Evolutionary conservation across 2,329 filamentous ascomycete genomes (phyloP).

Genomic region (Zalaria obscura): DNA sequence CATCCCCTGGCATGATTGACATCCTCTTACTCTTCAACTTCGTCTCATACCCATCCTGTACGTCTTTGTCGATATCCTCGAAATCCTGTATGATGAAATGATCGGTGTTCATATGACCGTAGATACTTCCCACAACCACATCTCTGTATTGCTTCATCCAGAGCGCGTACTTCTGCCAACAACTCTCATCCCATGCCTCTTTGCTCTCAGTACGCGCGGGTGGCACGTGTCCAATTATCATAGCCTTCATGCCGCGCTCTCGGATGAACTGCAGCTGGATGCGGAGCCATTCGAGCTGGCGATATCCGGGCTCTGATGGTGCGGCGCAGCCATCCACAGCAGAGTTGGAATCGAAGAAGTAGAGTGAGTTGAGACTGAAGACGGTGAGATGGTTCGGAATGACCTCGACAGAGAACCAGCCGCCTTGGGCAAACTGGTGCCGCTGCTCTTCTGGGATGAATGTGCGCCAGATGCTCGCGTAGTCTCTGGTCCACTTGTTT

Average conservation of each 20-base stretch:
- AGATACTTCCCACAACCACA: constrained; percentile 65
- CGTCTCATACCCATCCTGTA: constrained; percentile 23
- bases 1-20: constrained; percentile 18
- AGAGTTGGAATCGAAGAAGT: constrained; percentile 86
- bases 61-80: constrained; percentile 52
- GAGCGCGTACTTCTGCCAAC: constrained; percentile 93
- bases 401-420: constrained; percentile 90
- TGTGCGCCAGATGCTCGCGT: constrained; percentile 62
- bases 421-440: constrained; percentile 80
- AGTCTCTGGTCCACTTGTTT: constrained; percentile 70
- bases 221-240: constrained; percentile 86
- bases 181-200: constrained; percentile 85
- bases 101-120: constrained; percentile 97
- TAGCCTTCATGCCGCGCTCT: constrained; percentile 78
- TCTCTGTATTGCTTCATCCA: constrained; percentile 88
- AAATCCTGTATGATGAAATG: constrained; percentile 91
- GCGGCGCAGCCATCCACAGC: constrained; percentile 80
- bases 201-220: constrained; percentile 78
- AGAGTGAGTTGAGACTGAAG: constrained; percentile 90
- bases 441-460: constrained; percentile 90
- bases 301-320: constrained; percentile 72
- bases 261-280: constrained; percentile 77
- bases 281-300: constrained; percentile 92
- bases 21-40: constrained; percentile 25
- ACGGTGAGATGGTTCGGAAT: constrained; percentile 75